These are phyloP conservation scores for Ettlia oleoabundans DNA, from an alignment of 139 green algal species.

Conservation along the genomic window DNA sequence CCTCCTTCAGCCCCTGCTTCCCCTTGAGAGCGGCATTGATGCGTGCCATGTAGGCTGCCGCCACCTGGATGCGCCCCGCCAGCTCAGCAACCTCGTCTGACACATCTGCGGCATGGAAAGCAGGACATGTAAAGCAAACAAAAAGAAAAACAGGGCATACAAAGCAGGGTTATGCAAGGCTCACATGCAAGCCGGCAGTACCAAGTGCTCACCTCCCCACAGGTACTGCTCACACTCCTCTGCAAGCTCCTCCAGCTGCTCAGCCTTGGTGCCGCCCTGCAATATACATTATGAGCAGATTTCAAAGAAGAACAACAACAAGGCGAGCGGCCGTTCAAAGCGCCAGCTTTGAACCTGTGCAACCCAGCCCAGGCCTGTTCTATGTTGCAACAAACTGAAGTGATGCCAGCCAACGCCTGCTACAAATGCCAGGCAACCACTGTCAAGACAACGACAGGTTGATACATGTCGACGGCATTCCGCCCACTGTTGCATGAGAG, in stretches of 20 bases:
- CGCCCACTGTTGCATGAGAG: too few relatives aligned
- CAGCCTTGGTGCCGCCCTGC: conserved; percentile 35
- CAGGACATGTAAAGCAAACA: neutral
- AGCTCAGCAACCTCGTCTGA: conserved; percentile 4
- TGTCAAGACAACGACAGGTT: too few relatives aligned
- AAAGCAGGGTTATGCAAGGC: neutral
- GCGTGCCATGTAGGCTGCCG: conserved; percentile 37
- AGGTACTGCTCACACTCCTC: conserved; percentile 57
- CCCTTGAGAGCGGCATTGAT: conserved; percentile 40
- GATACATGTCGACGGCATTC: too few relatives aligned
- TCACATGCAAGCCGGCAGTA: neutral
- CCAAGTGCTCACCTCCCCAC: conserved; percentile 52
- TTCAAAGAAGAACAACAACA: neutral
- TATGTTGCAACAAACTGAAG: neutral
- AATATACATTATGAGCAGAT: neutral
- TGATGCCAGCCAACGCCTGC: neutral
- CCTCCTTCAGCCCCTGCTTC: conserved; percentile 43
- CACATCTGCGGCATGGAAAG: neutral
- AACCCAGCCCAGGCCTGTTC: neutral
- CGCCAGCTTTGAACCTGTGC: neutral
- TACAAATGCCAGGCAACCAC: too few relatives aligned
- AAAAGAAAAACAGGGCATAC: neutral
- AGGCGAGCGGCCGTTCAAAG: neutral
- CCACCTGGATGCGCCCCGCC: conserved; percentile 28
- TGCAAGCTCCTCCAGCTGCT: conserved; percentile 54